Evolutionary conservation across 208 protist genomes (phyloP), one percentile per base, ranked within the genome.

Genomic region (Trypanosoma lewisi): DNA sequence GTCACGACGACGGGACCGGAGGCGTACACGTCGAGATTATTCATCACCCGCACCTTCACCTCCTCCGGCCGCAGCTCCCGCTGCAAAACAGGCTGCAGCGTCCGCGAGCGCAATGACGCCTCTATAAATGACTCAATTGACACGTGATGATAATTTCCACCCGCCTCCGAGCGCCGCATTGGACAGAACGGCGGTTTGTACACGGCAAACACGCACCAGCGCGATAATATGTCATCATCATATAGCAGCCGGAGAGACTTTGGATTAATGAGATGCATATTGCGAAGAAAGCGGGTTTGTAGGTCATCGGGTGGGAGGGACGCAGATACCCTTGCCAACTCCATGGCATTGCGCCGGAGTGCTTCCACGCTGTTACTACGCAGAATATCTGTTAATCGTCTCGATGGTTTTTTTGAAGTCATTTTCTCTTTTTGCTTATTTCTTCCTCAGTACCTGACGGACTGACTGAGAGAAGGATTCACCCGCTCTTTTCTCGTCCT

Each of bases 151-250:
- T 87, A 87, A 74, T 95, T 95, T 21, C 74, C 70, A 17, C 31
- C n/a, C 0, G 86, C 81, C 8, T 86, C 80, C 16, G 50, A 39
- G 8, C 75, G 78, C 6, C 85, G 83, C 89, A 95, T 95, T 8
- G 89, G 89, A 63, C 89, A 95, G 62, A 95, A 95, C 0, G 89
- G 78, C 0, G 89, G 89, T 70, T 95, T 95, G 75, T 93, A 95
- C 7, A 95, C 67, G 1, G 82, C 86, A 55, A 93, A 95, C 1
- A 72, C 41, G 52, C 72, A 62, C 60, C 75, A 93, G 8, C 78
- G 77, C 8, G 50, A 41, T 4, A 95, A 70, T 2, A 70, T 58
- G 3, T 68, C 48, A 11, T 79, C 70, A 25, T 76, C 61, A 21
- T 39, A 64, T 4, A 88, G 47, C 2, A 89, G 70, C 14, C 67